Evolutionary conservation across 2,329 filamentous ascomycete species (phyloP).

Genomic region (Fusarium torreyae): DNA sequence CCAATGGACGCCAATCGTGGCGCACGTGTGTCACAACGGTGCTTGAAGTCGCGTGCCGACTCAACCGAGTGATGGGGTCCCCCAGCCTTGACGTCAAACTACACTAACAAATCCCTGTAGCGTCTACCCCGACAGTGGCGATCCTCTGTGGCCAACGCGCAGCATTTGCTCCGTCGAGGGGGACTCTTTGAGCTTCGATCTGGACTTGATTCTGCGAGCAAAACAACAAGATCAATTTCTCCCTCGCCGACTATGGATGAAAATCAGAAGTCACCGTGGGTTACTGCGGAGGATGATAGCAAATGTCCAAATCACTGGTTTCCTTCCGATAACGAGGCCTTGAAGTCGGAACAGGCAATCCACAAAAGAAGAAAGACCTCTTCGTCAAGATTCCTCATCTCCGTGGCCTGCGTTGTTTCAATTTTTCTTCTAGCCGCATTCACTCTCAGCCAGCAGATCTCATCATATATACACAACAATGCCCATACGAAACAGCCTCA

Average conservation of each 20-base stretch:
- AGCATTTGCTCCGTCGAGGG: no score
- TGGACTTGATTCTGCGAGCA: background rate
- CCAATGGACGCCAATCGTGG: slow-evolving; percentile 28
- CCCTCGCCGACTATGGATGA: background rate
- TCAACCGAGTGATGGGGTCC: slow-evolving; percentile 35
- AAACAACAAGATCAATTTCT: background rate
- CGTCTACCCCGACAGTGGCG: no score
- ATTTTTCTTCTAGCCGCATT: slow-evolving; percentile 44
- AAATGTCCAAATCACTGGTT: background rate
- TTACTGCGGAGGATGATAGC: accelerated
- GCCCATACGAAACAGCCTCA: slow-evolving; percentile 14
- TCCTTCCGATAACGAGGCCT: background rate
- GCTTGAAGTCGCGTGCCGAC: slow-evolving; percentile 34
- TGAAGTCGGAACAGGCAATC: background rate
- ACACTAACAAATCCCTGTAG: slow-evolving; percentile 5
- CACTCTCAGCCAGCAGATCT: slow-evolving; percentile 31
- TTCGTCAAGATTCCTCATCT: background rate
- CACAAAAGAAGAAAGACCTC: background rate
- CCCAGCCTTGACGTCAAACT: background rate
- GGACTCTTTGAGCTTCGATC: background rate
- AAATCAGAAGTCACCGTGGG: background rate
- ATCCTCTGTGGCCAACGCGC: no score
- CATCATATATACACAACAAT: background rate
- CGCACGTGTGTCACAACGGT: slow-evolving; percentile 32
- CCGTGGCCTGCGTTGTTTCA: slow-evolving; percentile 37